Evolutionary conservation across 1,284 basidiomycete genomes (phyloP).

Genomic region (Vanrija pseudolonga): DNA sequence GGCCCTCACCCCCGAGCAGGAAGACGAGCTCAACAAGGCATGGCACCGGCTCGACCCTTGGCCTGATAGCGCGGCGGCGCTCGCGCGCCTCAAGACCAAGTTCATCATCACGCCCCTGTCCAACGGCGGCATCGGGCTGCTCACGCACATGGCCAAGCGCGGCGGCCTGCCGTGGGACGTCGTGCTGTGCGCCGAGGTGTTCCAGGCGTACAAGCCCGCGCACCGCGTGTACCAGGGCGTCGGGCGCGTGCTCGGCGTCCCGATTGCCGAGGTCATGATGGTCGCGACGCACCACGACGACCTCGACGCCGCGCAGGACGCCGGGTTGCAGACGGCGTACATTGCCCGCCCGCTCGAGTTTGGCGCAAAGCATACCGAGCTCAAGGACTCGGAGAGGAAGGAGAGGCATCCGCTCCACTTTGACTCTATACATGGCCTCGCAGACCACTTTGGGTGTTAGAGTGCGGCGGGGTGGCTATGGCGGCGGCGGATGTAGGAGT

Average conservation of each 20-base stretch:
- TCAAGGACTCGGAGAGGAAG: background rate
- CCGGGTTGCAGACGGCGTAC: constrained; percentile 10
- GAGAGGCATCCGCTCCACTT: constrained; percentile 11
- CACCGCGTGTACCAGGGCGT: constrained; percentile 5
- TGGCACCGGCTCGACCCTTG: constrained; percentile 12
- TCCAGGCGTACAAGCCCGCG: constrained; percentile 14
- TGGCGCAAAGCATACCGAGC: background rate
- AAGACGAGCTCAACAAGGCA: constrained; percentile 5
- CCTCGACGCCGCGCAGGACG: constrained; percentile 11
- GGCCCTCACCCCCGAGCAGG: background rate
- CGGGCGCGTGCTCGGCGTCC: constrained; percentile 4
- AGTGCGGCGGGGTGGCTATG: too few species aligned
- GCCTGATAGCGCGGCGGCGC: constrained; percentile 5
- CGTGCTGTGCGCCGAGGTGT: constrained; percentile 9
- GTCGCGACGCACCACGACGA: constrained; percentile 13
- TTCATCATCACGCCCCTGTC: constrained; percentile 10
- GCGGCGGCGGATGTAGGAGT: too few species aligned
- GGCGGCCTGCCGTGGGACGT: constrained; percentile 11
- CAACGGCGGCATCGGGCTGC: constrained; percentile 12
- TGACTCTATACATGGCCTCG: too few species aligned
- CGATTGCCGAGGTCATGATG: constrained; percentile 8
- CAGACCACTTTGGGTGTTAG: too few species aligned
- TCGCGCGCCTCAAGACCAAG: constrained; percentile 1
- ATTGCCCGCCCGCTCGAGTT: constrained; percentile 11
- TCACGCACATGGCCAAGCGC: constrained; percentile 12